Percentiles rank a stretch among this genome's conserved stretches.
These are phyloP conservation scores for Jackrogersella multiformis DNA, from an alignment of 495 filamentous ascomycete genomes.

Conservation along the genomic window DNA sequence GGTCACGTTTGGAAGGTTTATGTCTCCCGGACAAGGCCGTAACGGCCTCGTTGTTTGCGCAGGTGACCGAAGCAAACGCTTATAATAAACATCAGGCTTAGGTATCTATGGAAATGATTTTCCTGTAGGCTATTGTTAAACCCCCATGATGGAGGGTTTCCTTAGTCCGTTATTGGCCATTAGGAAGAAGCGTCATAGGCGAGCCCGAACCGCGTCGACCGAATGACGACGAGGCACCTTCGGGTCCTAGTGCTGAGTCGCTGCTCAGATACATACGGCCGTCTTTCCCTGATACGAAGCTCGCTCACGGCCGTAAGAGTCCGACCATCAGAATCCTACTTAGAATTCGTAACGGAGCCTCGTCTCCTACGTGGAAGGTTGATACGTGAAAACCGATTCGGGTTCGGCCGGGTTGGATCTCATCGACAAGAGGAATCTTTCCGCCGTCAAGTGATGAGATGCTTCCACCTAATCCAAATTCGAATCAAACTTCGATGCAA, in stretches of 20 bases:
- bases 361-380: neutral
- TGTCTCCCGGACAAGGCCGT: neutral
- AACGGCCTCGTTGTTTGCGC: conserved; percentile 10
- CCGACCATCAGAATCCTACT: neutral
- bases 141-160: neutral
- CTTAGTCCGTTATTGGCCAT: conserved; percentile 17
- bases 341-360: neutral
- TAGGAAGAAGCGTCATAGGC: neutral
- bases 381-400: neutral
- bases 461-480: neutral
- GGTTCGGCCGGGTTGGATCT: neutral
- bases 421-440: conserved; percentile 7
- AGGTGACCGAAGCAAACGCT: conserved; percentile 28
- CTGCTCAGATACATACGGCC: conserved; percentile 16
- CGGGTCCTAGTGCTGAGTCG: conserved; percentile 6
- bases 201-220: conserved; percentile 8
- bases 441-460: neutral
- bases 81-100: neutral
- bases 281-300: conserved; percentile 8
- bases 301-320: conserved; percentile 36
- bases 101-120: neutral
- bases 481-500: conserved; percentile 13
- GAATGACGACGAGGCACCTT: conserved; percentile 22
- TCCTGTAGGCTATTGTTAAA: conserved; percentile 27
- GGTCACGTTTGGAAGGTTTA: neutral